Percentiles rank a stretch among this genome's conserved stretches.
These are phyloP conservation scores for Tetrapisispora iriomotensis DNA, from an alignment of 805 yeast genomes.

Conservation along the genomic window DNA sequence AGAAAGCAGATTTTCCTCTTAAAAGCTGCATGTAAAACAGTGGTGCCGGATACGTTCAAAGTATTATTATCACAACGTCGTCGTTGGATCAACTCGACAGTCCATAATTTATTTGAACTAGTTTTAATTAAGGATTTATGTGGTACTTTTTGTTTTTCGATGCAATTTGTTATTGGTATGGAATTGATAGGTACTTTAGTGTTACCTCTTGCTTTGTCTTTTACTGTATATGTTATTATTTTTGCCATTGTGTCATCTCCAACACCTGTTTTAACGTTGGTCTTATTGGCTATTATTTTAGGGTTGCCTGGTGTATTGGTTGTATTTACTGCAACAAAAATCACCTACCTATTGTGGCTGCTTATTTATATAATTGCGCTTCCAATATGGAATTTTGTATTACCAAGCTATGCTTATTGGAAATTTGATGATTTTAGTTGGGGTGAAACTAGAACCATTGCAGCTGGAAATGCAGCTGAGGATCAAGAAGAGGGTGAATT, in stretches of 20 bases:
- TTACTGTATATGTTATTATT: conserved; percentile 71
- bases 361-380: conserved; percentile 64
- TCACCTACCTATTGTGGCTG: conserved; percentile 71
- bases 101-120: conserved; percentile 83
- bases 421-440: conserved; percentile 92
- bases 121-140: conserved; percentile 77
- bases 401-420: conserved; percentile 87
- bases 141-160: conserved; percentile 89
- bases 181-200: conserved; percentile 83
- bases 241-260: conserved; percentile 62
- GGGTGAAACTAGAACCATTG: conserved; percentile 88
- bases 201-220: conserved; percentile 77
- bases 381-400: conserved; percentile 88
- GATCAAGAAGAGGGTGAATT: conserved; percentile 69
- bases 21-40: conserved; percentile 84
- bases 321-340: conserved; percentile 67
- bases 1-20: conserved; percentile 81
- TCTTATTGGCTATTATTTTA: conserved; percentile 65
- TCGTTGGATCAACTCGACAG: conserved; percentile 94
- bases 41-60: conserved; percentile 74
- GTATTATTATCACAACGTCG: conserved; percentile 86
- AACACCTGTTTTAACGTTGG: conserved; percentile 67
- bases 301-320: conserved; percentile 81
- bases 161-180: conserved; percentile 82
- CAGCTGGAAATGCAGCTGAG: conserved; percentile 45